phyloP scores from a whole-genome alignment of 345 rosid genomes.

The Hibiscus mutabilis region DNA sequence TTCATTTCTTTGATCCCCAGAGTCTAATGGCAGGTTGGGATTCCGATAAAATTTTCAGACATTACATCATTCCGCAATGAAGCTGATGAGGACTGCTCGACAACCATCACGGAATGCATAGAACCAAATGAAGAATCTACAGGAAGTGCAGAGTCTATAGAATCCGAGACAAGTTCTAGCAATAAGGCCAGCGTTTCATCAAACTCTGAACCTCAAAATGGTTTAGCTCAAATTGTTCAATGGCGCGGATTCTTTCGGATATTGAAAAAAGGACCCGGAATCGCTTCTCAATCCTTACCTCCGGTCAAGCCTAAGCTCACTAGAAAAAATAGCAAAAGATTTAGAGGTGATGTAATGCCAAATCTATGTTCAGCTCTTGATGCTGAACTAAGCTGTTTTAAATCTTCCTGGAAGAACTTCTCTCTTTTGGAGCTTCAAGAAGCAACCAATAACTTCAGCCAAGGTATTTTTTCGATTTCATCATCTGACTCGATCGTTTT shows the following conservation, averaged over 20 bases:
- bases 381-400: conserved; percentile 50
- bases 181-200: not conserved
- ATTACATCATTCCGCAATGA: not conserved
- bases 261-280: conserved; percentile 51
- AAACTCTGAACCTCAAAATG: not conserved
- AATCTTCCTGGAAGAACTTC: conserved; percentile 62
- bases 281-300: conserved; percentile 37
- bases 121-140: not conserved
- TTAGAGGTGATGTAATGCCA: conserved; percentile 48
- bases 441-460: conserved; percentile 65
- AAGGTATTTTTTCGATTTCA: conserved; percentile 32
- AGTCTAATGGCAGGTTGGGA: not conserved
- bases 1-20: not conserved
- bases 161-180: not conserved
- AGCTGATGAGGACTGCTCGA: not conserved
- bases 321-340: conserved; percentile 56
- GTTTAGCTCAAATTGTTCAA: not conserved
- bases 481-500: not conserved
- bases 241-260: conserved; percentile 57
- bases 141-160: not conserved
- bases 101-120: not conserved
- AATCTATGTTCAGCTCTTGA: conserved; percentile 25
- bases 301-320: conserved; percentile 60
- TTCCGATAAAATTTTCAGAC: not conserved
- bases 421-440: conserved; percentile 52